These are phyloP conservation scores for Yueomyces sinensis DNA, from an alignment of 805 yeast species.

Conservation along the genomic window DNA sequence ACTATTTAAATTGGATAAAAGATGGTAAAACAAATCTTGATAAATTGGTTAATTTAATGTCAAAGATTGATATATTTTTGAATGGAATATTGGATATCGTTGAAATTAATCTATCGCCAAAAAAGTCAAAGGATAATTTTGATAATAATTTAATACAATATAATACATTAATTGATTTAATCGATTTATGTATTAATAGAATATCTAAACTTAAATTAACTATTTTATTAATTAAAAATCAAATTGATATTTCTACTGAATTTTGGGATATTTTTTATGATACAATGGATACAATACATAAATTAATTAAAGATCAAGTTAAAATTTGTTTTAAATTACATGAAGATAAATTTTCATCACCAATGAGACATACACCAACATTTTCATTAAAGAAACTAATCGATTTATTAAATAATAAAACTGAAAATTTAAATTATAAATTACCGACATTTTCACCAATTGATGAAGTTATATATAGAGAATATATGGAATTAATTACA, in stretches of 20 bases:
- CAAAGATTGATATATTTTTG: constrained; percentile 25
- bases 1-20: background rate
- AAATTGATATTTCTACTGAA: constrained; percentile 29
- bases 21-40: background rate
- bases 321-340: constrained; percentile 26
- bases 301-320: constrained; percentile 27
- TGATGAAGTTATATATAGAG: constrained; percentile 29
- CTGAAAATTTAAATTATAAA: constrained; percentile 17
- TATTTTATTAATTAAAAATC: constrained; percentile 25
- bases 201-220: constrained; percentile 17
- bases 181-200: constrained; percentile 22
- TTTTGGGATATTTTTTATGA: constrained; percentile 30
- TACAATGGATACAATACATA: constrained; percentile 30
- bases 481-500: constrained; percentile 29
- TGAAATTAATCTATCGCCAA: constrained; percentile 16
- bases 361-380: constrained; percentile 27
- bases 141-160: constrained; percentile 5
- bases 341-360: constrained; percentile 28
- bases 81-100: constrained; percentile 24
- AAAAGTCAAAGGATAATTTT: too few relatives aligned
- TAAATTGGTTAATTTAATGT: constrained; percentile 17
- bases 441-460: constrained; percentile 28
- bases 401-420: constrained; percentile 18
- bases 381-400: constrained; percentile 26
- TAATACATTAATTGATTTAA: constrained; percentile 16